phyloP scores from a whole-genome alignment of 2,329 filamentous ascomycete species.

The Xylogone sp. region DNA sequence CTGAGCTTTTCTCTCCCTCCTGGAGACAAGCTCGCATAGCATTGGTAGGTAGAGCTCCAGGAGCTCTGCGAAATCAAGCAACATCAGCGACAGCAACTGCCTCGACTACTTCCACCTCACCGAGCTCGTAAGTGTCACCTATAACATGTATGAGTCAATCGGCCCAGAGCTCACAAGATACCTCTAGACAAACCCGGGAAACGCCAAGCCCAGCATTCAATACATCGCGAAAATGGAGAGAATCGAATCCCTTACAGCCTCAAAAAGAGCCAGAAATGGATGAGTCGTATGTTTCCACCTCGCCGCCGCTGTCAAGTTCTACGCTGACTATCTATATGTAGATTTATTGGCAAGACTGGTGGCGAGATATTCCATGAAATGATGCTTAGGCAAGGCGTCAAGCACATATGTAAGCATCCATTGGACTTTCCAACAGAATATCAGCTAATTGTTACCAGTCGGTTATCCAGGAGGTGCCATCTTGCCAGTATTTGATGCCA shows the following conservation, averaged over 20 bases:
- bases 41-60: slow-evolving; percentile 33
- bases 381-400: slow-evolving; percentile 90
- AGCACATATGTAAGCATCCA: slow-evolving; percentile 79
- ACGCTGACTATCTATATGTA: slow-evolving; percentile 30
- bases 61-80: slow-evolving; percentile 43
- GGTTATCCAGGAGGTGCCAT: slow-evolving; percentile 95
- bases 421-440: not conserved
- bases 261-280: slow-evolving; percentile 63
- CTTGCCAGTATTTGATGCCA: slow-evolving; percentile 96
- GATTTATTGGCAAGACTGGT: slow-evolving; percentile 90
- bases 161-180: slow-evolving; percentile 23
- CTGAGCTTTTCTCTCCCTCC: slow-evolving; percentile 39
- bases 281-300: slow-evolving; percentile 64
- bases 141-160: slow-evolving; percentile 8
- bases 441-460: slow-evolving; percentile 41
- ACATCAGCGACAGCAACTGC: slow-evolving; percentile 39
- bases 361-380: slow-evolving; percentile 99
- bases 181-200: slow-evolving; percentile 49
- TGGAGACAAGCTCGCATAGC: slow-evolving; percentile 28
- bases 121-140: slow-evolving; percentile 15
- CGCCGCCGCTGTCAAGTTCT: slow-evolving; percentile 11
- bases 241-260: slow-evolving; percentile 61
- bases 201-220: slow-evolving; percentile 62
- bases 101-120: slow-evolving; percentile 31
- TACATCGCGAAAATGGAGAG: slow-evolving; percentile 36